Percentiles rank a stretch among this genome's conserved stretches.
Conservation (phyloP, 2,329 filamentous ascomycete species). For the Cladosporium sp. region DNA sequence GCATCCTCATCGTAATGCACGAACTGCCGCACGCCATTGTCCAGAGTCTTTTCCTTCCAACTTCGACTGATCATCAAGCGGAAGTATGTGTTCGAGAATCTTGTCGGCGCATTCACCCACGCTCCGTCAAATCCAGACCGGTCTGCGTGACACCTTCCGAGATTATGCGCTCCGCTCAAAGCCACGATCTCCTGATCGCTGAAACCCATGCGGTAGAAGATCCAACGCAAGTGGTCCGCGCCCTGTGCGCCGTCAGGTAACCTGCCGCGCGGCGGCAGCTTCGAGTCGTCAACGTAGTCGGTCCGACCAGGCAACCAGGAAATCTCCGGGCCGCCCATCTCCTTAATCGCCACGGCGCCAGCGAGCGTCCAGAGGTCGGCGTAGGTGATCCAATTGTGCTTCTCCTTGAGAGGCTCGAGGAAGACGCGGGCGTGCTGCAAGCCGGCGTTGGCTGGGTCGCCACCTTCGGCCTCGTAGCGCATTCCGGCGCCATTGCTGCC, state of each 20-base stretch:
- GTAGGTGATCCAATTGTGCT: conserved; percentile 59
- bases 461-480: conserved; percentile 59
- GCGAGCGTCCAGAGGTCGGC: conserved; percentile 61
- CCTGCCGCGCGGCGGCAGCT: conserved; percentile 52
- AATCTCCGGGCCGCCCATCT: conserved; percentile 55
- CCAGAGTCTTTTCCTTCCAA: conserved; percentile 50
- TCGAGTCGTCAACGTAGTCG: conserved; percentile 56
- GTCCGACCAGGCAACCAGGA: conserved; percentile 54
- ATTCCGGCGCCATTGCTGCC: conserved; percentile 61
- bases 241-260: conserved; percentile 51
- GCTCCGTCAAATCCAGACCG: conserved; percentile 52
- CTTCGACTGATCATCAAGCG: conserved; percentile 45
- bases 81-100: conserved; percentile 55
- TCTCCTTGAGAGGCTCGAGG: conserved; percentile 55
- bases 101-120: conserved; percentile 47
- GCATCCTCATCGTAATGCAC: conserved; percentile 53
- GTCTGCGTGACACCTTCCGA: conserved; percentile 51
- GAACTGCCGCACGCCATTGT: conserved; percentile 52
- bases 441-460: conserved; percentile 59
- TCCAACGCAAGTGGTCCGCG: conserved; percentile 48
- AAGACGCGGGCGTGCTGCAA: conserved; percentile 58
- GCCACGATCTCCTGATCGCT: conserved; percentile 56
- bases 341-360: conserved; percentile 51
- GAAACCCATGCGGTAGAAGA: conserved; percentile 57
- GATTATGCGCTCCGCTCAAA: conserved; percentile 50